A percentile compares a stretch with the other conserved stretches of the same genome.
Conservation (phyloP, 2,329 filamentous ascomycete species). For the Fusarium duplospermum region DNA sequence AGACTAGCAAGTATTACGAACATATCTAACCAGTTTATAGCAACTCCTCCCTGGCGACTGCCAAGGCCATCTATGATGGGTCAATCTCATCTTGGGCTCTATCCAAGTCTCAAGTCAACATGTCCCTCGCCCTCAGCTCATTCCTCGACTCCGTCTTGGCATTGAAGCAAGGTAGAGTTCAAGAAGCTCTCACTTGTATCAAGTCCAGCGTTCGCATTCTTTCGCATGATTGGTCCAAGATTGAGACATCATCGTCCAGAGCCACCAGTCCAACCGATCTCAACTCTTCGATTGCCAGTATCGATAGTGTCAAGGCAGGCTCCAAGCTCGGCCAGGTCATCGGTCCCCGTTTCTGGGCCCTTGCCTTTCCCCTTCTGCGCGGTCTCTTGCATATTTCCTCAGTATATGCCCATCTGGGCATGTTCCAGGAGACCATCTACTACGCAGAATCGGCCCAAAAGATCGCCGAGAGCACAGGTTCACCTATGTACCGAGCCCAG, state of each 20-base stretch:
- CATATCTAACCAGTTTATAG: constrained; percentile 35
- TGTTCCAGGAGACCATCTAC: constrained; percentile 89
- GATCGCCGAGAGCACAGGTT: constrained; percentile 76
- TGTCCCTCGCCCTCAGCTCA: constrained; percentile 46
- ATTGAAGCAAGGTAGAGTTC: constrained; percentile 70
- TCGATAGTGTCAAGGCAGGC: constrained; percentile 42
- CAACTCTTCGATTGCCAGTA: constrained; percentile 47
- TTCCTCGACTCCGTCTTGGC: constrained; percentile 74
- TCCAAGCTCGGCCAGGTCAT: constrained; percentile 37
- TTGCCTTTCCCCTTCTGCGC: constrained; percentile 79
- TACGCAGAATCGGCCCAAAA: constrained; percentile 87
- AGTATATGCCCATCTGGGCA: constrained; percentile 84
- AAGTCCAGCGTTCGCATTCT: constrained; percentile 68
- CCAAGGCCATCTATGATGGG: constrained; percentile 51
- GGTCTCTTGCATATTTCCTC: constrained; percentile 79
- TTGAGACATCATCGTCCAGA: constrained; percentile 53
- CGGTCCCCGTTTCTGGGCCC: constrained; percentile 78
- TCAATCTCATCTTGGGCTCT: constrained; percentile 49
- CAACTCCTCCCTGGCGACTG: constrained; percentile 50
- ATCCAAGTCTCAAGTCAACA: constrained; percentile 49
- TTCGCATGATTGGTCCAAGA: constrained; percentile 66
- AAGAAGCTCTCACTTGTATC: constrained; percentile 68
- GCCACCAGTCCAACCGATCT: constrained; percentile 39
- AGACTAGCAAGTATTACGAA: not conserved
- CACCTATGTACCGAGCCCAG: constrained; percentile 68